A percentile compares a stretch with the other conserved stretches of the same genome.
Conservation (phyloP, 805 yeast genomes). For the Pichia kluyveri region DNA sequence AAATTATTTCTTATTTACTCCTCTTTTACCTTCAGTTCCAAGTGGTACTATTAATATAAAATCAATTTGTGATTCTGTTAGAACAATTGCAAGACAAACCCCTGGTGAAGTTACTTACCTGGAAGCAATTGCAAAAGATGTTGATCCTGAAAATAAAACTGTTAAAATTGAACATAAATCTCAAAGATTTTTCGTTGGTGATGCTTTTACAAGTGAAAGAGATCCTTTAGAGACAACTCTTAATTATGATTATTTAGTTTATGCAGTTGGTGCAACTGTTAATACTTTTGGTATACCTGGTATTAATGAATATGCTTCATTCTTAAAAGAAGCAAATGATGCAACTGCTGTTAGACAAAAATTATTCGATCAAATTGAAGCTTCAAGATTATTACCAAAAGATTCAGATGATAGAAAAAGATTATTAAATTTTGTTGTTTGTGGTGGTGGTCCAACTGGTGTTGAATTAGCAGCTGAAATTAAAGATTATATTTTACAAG, state of each 20-base stretch:
- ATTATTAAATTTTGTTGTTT: conserved; percentile 79
- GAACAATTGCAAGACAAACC: conserved; percentile 69
- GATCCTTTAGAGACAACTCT: conserved; percentile 37
- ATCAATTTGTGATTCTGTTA: conserved; percentile 89
- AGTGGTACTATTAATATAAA: conserved; percentile 87
- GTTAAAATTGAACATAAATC: conserved; percentile 52
- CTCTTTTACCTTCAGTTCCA: conserved; percentile 90
- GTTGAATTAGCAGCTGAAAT: conserved; percentile 96
- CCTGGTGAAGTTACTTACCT: conserved; percentile 72
- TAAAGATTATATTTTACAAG: conserved; percentile 90
- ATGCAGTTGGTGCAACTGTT: conserved; percentile 93
- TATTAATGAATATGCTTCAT: conserved; percentile 79
- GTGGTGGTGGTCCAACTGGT: conserved; percentile 99
- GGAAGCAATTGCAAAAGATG: conserved; percentile 84
- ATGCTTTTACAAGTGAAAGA: conserved; percentile 38
- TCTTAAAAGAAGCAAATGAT: conserved; percentile 84
- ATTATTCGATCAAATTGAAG: conserved; percentile 81
- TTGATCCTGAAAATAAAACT: conserved; percentile 63
- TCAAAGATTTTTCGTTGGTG: conserved; percentile 46
- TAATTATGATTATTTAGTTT: conserved; percentile 74
- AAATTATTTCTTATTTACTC: conserved; percentile 92
- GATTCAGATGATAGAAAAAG: conserved; percentile 71
- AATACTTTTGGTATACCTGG: conserved; percentile 95
- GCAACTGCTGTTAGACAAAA: conserved; percentile 75
- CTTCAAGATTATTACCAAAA: conserved; percentile 72